Percentiles rank a stretch among this genome's conserved stretches.
Conservation (phyloP, 2,329 filamentous ascomycete species). For the Fusarium sp. region DNA sequence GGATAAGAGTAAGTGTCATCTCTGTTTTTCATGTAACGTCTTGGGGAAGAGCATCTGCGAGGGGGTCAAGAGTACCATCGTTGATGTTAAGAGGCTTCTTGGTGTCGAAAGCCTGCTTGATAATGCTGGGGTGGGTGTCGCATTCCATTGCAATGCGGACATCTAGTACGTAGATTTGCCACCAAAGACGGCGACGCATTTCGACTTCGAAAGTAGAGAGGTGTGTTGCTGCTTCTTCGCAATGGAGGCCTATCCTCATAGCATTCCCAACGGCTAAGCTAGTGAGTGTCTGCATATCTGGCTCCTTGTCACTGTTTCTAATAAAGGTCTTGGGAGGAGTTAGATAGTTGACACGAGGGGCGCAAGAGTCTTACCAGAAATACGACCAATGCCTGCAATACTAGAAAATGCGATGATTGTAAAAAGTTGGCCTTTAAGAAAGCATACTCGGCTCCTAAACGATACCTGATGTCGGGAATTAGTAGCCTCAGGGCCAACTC, state of each 20-base stretch:
- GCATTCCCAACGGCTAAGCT: neutral
- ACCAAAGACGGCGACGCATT: slow-evolving; percentile 1
- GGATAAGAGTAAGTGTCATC: neutral
- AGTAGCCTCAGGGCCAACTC: neutral
- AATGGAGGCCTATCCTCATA: neutral
- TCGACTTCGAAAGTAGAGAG: neutral
- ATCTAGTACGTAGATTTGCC: neutral
- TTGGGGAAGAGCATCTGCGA: too few species aligned
- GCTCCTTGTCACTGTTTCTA: neutral
- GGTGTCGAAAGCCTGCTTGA: neutral
- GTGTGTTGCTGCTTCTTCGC: neutral
- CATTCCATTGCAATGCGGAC: neutral
- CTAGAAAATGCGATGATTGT: neutral
- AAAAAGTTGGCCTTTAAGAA: neutral
- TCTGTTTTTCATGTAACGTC: neutral
- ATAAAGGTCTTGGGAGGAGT: neutral
- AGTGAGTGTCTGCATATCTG: neutral
- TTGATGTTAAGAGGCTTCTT: neutral
- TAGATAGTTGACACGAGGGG: neutral
- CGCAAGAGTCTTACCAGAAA: neutral
- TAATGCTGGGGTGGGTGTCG: neutral
- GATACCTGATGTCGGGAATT: neutral
- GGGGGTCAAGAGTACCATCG: neutral
- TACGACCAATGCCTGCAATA: neutral
- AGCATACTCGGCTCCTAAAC: neutral